Conservation (phyloP, 2,329 filamentous ascomycete genomes). For the Pestalotiopsis sp. region DNA sequence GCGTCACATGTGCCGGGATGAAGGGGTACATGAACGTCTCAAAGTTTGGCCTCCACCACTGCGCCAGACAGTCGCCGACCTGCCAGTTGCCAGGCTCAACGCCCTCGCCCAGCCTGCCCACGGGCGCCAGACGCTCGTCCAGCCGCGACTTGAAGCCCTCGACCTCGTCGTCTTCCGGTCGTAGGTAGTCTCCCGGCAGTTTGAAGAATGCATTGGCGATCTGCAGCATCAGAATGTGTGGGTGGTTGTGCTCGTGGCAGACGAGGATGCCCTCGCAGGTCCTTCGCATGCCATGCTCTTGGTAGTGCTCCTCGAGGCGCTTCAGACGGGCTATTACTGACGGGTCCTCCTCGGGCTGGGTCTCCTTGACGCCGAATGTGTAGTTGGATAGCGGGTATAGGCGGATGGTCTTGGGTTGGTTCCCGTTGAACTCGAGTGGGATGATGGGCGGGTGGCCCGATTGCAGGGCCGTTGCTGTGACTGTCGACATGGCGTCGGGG, state of each 20-base stretch:
- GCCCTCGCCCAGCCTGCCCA: slow-evolving; percentile 83
- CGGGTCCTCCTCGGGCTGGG: slow-evolving; percentile 95
- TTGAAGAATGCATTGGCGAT: slow-evolving; percentile 99
- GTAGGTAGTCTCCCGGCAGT: slow-evolving; percentile 92
- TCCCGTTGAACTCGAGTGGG: slow-evolving; percentile 82
- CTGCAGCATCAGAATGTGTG: slow-evolving; percentile 97
- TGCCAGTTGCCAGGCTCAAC: slow-evolving; percentile 89
- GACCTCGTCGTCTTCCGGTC: slow-evolving; percentile 86
- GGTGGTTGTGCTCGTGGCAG: slow-evolving; percentile 98
- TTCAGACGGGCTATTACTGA: slow-evolving; percentile 91
- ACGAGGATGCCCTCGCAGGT: slow-evolving; percentile 97
- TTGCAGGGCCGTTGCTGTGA: slow-evolving; percentile 75
- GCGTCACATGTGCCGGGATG: slow-evolving; percentile 90
- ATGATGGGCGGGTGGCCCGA: slow-evolving; percentile 78
- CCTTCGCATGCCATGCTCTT: slow-evolving; percentile 89
- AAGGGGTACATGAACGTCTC: slow-evolving; percentile 99
- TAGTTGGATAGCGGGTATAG: slow-evolving; percentile 97
- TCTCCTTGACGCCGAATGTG: slow-evolving; percentile 98
- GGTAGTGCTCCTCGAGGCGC: slow-evolving; percentile 94
- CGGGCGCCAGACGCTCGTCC: slow-evolving; percentile 90
- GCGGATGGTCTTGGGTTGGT: slow-evolving; percentile 87
- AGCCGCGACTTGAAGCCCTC: slow-evolving; percentile 92
- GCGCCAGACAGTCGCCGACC: slow-evolving; percentile 90
- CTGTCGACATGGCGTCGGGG: slow-evolving; percentile 71
- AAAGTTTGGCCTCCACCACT: slow-evolving; percentile 99